phyloP scores from a whole-genome alignment of 2,329 filamentous ascomycete genomes.

The Aspergillus spinulosporus region DNA sequence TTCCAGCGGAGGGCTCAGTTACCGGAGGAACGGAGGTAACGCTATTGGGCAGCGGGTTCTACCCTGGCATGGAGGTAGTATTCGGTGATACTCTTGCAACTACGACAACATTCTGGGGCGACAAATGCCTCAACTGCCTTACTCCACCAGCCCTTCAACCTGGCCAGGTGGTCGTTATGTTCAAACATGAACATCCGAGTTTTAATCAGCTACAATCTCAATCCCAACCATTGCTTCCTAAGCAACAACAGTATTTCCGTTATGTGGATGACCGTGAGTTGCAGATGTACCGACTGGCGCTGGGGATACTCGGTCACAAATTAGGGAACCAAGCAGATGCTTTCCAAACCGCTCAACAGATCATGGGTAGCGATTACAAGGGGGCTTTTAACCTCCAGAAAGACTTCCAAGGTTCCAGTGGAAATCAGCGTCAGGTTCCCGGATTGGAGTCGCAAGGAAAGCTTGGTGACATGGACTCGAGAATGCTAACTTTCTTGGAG shows the following conservation, averaged over 20 bases:
- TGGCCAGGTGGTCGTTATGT: slow-evolving; percentile 69
- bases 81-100: slow-evolving; percentile 72
- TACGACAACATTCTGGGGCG: slow-evolving; percentile 78
- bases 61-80: slow-evolving; percentile 76
- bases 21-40: slow-evolving; percentile 85
- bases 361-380: slow-evolving; percentile 47
- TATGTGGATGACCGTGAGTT: slow-evolving; percentile 59
- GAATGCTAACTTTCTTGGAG: slow-evolving; percentile 73
- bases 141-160: slow-evolving; percentile 69
- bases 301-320: slow-evolving; percentile 49
- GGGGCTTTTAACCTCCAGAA: slow-evolving; percentile 51
- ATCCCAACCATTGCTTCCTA: slow-evolving; percentile 45
- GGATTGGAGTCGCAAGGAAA: slow-evolving; percentile 46
- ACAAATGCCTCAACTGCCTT: slow-evolving; percentile 75
- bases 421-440: slow-evolving; percentile 48
- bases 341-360: slow-evolving; percentile 50
- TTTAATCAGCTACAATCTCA: slow-evolving; percentile 50
- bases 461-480: slow-evolving; percentile 60
- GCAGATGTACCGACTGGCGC: slow-evolving; percentile 48
- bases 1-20: slow-evolving; percentile 78
- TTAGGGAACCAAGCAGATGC: slow-evolving; percentile 49
- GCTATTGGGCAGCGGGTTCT: slow-evolving; percentile 77
- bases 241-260: slow-evolving; percentile 62
- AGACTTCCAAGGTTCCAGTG: slow-evolving; percentile 45
- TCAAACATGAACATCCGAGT: slow-evolving; percentile 58